Evolutionary conservation across 2,329 filamentous ascomycete species (phyloP).

Genomic region (Penicillium verrucosum): DNA sequence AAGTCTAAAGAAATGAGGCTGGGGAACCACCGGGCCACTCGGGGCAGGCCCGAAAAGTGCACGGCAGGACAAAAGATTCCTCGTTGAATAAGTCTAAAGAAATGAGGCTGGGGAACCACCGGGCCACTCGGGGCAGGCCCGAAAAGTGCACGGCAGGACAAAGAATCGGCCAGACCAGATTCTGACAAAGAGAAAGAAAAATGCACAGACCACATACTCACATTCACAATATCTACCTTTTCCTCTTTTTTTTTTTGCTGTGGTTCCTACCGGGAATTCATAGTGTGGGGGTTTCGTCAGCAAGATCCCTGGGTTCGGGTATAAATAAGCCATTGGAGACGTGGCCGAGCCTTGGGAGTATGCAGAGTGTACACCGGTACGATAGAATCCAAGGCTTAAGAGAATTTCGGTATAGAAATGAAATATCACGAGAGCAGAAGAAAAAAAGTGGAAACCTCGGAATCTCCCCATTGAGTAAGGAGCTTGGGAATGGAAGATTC

Average conservation of each 20-base stretch:
- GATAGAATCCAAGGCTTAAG: background rate
- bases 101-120: background rate
- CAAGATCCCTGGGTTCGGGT: background rate
- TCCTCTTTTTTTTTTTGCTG: background rate
- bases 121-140: background rate
- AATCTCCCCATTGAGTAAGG: conserved; percentile 11
- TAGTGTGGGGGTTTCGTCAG: background rate
- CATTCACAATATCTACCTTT: background rate
- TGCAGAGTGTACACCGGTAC: background rate
- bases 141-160: background rate
- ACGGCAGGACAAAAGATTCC: background rate
- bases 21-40: background rate
- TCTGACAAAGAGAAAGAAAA: background rate
- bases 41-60: background rate
- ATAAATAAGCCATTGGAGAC: background rate
- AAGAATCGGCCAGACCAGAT: background rate
- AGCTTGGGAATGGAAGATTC: conserved; percentile 8
- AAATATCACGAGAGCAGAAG: background rate
- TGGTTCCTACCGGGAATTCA: background rate
- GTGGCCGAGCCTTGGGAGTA: background rate
- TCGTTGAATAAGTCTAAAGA: too few species aligned
- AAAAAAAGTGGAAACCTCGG: conserved; percentile 4
- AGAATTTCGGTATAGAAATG: background rate
- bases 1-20: too few species aligned
- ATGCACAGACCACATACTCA: background rate